Evolutionary conservation across 2,329 filamentous ascomycete genomes (phyloP).

Genomic region (Fusarium keratoplasticum): DNA sequence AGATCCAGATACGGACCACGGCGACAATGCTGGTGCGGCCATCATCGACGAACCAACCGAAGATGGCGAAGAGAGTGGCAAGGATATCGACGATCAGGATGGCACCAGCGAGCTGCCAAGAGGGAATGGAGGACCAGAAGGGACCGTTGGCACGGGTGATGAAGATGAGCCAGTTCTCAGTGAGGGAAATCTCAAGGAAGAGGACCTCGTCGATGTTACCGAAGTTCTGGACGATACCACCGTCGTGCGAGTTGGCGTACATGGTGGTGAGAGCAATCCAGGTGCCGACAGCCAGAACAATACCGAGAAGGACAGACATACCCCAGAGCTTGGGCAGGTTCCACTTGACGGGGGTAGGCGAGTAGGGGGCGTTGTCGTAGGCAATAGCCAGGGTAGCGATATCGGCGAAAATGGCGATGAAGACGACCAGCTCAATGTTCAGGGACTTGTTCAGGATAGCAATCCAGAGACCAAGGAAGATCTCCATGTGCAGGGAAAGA

Average conservation of each 20-base stretch:
- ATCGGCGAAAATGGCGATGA: slow-evolving; percentile 94
- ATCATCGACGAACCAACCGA: slow-evolving; percentile 79
- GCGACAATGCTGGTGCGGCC: slow-evolving; percentile 81
- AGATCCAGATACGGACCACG: slow-evolving; percentile 90
- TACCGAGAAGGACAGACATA: slow-evolving; percentile 85
- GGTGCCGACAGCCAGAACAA: slow-evolving; percentile 84
- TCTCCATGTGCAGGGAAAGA: slow-evolving; percentile 88
- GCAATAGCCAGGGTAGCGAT: slow-evolving; percentile 92
- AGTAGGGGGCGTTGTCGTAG: slow-evolving; percentile 92
- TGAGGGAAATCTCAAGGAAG: slow-evolving; percentile 90
- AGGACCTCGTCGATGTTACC: slow-evolving; percentile 84
- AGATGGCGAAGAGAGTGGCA: slow-evolving; percentile 87
- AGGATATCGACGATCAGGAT: slow-evolving; percentile 85
- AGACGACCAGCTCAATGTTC: slow-evolving; percentile 89
- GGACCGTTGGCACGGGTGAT: slow-evolving; percentile 93
- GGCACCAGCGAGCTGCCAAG: slow-evolving; percentile 83
- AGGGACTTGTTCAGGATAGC: slow-evolving; percentile 86
- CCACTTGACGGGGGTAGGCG: slow-evolving; percentile 90
- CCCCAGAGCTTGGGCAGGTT: slow-evolving; percentile 95
- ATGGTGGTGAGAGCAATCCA: slow-evolving; percentile 93
- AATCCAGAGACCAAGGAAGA: slow-evolving; percentile 93
- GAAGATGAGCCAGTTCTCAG: slow-evolving; percentile 97
- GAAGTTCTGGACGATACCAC: slow-evolving; percentile 91
- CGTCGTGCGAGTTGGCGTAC: slow-evolving; percentile 73
- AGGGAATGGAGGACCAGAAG: slow-evolving; percentile 91